Evolutionary conservation across 1,139 yeast species (phyloP).

Genomic region (Torulaspora pretoriensis): DNA sequence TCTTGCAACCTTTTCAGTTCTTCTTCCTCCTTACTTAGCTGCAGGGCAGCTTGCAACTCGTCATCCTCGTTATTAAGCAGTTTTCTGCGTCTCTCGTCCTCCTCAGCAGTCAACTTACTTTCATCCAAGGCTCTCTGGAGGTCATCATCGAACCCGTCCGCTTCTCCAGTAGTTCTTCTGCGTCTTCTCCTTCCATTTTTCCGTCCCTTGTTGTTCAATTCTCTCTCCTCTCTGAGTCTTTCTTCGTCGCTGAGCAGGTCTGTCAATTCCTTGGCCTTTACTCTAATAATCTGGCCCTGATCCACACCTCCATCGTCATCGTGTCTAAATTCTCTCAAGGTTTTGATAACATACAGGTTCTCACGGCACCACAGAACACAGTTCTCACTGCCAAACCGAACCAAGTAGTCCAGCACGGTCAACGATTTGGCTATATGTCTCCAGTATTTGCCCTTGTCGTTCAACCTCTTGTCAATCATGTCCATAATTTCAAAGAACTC

Average conservation of each 20-base stretch:
- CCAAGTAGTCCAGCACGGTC: constrained; percentile 82
- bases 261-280: constrained; percentile 88
- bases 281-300: constrained; percentile 86
- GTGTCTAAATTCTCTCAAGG: constrained; percentile 85
- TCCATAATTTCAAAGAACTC: constrained; percentile 92
- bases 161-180: constrained; percentile 34
- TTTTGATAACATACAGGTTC: constrained; percentile 82
- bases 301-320: constrained; percentile 77
- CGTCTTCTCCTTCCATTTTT: constrained; percentile 29
- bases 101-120: constrained; percentile 78
- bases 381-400: constrained; percentile 82
- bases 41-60: constrained; percentile 75
- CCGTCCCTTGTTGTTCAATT: constrained; percentile 40
- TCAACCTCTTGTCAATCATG: constrained; percentile 86
- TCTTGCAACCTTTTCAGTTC: constrained; percentile 58
- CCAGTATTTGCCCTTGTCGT: constrained; percentile 98
- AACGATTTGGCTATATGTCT: constrained; percentile 91
- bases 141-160: constrained; percentile 65
- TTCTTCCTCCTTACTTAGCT: constrained; percentile 83
- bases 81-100: constrained; percentile 63
- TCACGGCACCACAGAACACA: constrained; percentile 94
- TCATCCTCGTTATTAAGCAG: constrained; percentile 42
- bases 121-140: constrained; percentile 79
- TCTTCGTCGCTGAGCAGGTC: constrained; percentile 78
- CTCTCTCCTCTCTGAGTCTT: constrained; percentile 70